Evolutionary conservation across 352 stramenopile genomes (phyloP), one percentile per base, ranked within the genome.

Genomic region (Phytophthora aleatoria): DNA sequence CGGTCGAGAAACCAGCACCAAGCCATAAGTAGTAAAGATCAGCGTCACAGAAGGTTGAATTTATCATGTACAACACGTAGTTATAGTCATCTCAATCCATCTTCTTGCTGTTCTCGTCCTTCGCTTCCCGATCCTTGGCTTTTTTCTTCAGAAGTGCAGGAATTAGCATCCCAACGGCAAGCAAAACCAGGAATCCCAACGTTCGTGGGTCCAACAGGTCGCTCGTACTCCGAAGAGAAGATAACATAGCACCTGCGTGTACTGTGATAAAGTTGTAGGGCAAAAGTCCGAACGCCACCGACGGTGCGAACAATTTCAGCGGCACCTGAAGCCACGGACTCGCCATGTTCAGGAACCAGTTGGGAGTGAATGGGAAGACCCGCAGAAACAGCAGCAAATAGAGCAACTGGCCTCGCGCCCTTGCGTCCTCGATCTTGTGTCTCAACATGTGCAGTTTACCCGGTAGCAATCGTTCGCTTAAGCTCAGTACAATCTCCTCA

Each of bases 221-320:
- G 26, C 78, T 81, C 12, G 84, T 87, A 55, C 76, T 88, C 30
- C 57, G 53, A 30, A 95, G 71, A n/a, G 76, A 83, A 26, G 83
- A 87, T 10, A 95, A 61, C 85, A 92, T 91, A 8, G 78, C 81
- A 15, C 85, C 85, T 1, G 85, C 85, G 53, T 94, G 72, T 6
- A 92, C 83, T 15, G 85, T 94, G 53, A 92, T 79, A 44, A 91
- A 90, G 64, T 92, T 94, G 73, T 94, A 94, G 20, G 85, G 85
- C 68, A 94, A 69, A 50, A 95, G 74, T 2, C 87, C 87, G 8
- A 94, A 20, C 5, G 86, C 61, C 33, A 92, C 84, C 1, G 76
- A 79, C 8, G 81, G 77, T 11, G 83, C 80, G 55, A 95, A 95
- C 24, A 88, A 54, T 30, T 58, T 67, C 16, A 94, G 61, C 39